phyloP scores from a whole-genome alignment of 2,329 filamentous ascomycete genomes.

The Tolypocladium ovalisporum region DNA sequence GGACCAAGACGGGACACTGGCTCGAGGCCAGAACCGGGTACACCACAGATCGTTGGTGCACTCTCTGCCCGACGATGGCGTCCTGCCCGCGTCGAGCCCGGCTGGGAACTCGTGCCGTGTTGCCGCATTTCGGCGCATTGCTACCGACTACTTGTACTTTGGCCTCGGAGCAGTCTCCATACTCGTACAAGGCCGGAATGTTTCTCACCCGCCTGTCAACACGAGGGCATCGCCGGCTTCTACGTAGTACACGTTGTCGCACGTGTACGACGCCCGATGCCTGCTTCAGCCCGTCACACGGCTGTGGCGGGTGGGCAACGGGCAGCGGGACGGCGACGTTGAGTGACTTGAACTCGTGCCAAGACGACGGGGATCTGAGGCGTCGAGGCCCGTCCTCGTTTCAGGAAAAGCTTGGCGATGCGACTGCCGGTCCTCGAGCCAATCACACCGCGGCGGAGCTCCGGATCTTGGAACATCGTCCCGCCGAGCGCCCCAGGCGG shows the following conservation, averaged over 20 bases:
- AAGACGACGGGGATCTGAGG: background rate
- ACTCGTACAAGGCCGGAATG: too few species aligned
- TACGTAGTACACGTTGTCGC: too few species aligned
- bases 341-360: background rate
- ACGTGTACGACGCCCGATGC: background rate
- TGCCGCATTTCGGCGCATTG: background rate
- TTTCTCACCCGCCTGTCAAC: background rate
- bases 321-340: too few species aligned
- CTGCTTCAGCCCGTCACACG: background rate
- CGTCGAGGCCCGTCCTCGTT: background rate
- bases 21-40: background rate
- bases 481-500: slow-evolving; percentile 12
- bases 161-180: too few species aligned
- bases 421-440: background rate
- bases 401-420: background rate
- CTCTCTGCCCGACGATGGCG: too few species aligned
- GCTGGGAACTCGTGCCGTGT: background rate
- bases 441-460: background rate
- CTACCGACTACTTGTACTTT: too few species aligned
- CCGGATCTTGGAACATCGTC: background rate
- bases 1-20: background rate
- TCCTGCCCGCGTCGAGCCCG: too few species aligned
- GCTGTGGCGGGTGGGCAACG: background rate
- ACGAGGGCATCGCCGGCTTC: background rate
- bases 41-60: too few species aligned